Conservation (phyloP, 352 stramenopile genomes). For the Pythium folliculosum region DNA sequence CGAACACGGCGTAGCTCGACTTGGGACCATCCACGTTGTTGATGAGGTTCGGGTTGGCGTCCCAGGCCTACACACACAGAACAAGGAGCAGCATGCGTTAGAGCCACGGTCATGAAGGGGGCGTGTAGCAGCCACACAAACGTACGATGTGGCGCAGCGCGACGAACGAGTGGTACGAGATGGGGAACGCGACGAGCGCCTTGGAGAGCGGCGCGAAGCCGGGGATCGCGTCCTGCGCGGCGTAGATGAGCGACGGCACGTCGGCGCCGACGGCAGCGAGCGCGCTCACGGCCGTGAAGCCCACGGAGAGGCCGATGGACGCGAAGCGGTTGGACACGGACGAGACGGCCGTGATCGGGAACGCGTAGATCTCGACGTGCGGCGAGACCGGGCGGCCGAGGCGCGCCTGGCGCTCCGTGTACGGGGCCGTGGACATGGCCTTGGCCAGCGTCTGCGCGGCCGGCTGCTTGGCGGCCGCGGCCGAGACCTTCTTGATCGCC, state of each 20-base stretch:
- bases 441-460: conserved; percentile 38
- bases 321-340: conserved; percentile 92
- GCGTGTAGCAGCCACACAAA: too few relatives aligned
- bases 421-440: conserved; percentile 44
- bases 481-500: conserved; percentile 25
- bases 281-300: conserved; percentile 49
- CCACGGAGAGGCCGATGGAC: conserved; percentile 74
- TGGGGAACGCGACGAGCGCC: conserved; percentile 87
- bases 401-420: conserved; percentile 75
- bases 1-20: conserved; percentile 65
- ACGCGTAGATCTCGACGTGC: conserved; percentile 92
- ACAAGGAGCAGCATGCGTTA: not conserved
- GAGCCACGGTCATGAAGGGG: not conserved
- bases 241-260: conserved; percentile 64
- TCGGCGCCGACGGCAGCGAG: conserved; percentile 63
- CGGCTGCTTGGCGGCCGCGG: conserved; percentile 21
- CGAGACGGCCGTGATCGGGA: conserved; percentile 86
- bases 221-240: conserved; percentile 39
- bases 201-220: conserved; percentile 68
- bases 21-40: conserved; percentile 68
- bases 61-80: conserved; percentile 66
- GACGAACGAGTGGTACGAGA: conserved; percentile 91
- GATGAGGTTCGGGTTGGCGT: conserved; percentile 87
- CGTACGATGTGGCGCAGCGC: conserved; percentile 73
- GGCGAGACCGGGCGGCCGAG: conserved; percentile 88